Evolutionary conservation across 768 basidiomycete genomes (phyloP), one percentile per base, ranked within the genome.

Genomic region (Suillus weaverae): DNA sequence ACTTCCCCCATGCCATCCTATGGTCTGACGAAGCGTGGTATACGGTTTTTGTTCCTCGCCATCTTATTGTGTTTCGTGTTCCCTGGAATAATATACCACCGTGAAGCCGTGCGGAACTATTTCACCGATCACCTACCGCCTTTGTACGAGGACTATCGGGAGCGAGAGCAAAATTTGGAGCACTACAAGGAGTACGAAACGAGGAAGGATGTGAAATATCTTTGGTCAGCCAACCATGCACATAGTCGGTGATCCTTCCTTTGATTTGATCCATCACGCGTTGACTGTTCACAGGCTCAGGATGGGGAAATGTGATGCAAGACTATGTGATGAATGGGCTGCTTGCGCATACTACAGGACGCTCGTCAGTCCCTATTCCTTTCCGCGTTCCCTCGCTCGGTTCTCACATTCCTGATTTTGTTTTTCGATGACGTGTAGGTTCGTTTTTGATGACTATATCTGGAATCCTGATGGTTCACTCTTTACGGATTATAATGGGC

Each of bases 191-290:
- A 67, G 3, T 74, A 81, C 11, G 73, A 81, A 22, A 57, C 9
- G 44, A 79, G 77, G 2, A 62, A 63, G 22, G 64, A 71, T 26
- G 71, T 76, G 18, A 80, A 78, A 64, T 86, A 81, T 66, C 69
- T 87, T 10, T 83, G 79, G 70, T 70, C 83, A 36, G 79, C 82
- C 4, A 85, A 84, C 63, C 83, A 86, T 68, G 79, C 72, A 0
- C 71, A 73, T 61, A 72, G 83, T 81, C 55, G 65, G 80, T 70
- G 0, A n/a, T 22, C 20, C 39, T 11, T 13, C 22, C 41, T 36
- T 62, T 20, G 56, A 9, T 16, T n/a, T 36, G 14, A 5, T 20
- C 10, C 38, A 26, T 39, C 18, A 36, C 8, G 11, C 18, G 10
- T 59, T 59, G 39, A 41, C 35, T 16, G 44, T 54, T 30, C 35